Percentiles rank a stretch among this genome's conserved stretches.
Evolutionary conservation across 2,329 filamentous ascomycete species (phyloP).

Genomic region (Penicillium frequentans): DNA sequence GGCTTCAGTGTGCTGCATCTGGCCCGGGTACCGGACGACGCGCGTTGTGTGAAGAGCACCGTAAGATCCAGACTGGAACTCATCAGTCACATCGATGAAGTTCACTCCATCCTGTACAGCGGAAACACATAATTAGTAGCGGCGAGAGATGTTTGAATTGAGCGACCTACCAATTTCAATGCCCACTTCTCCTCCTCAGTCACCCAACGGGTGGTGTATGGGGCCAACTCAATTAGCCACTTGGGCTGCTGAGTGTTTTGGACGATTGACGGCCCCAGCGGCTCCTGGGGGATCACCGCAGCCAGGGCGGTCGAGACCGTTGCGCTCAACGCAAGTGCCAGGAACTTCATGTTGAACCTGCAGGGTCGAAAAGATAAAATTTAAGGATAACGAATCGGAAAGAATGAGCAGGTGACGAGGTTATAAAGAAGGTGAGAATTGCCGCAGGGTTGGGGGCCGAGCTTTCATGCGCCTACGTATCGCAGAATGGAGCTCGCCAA

Average conservation of each 20-base stretch:
- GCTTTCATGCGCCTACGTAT: slow-evolving; percentile 19
- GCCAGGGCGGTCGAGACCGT: slow-evolving; percentile 34
- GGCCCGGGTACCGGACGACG: slow-evolving; percentile 64
- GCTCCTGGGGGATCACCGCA: slow-evolving; percentile 31
- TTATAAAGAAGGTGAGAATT: neutral
- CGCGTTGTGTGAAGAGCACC: slow-evolving; percentile 36
- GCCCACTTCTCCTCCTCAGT: slow-evolving; percentile 96
- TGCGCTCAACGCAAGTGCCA: slow-evolving; percentile 35
- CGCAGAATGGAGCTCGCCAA: slow-evolving; percentile 12
- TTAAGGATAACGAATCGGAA: slow-evolving; percentile 1
- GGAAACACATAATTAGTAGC: neutral
- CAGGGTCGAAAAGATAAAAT: neutral
- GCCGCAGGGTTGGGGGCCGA: slow-evolving; percentile 6
- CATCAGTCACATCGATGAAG: slow-evolving; percentile 92
- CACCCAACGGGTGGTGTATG: slow-evolving; percentile 80
- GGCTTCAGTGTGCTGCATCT: slow-evolving; percentile 64
- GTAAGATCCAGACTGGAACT: slow-evolving; percentile 61
- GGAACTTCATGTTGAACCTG: slow-evolving; percentile 36
- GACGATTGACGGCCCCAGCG: slow-evolving; percentile 21
- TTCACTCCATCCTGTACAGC: slow-evolving; percentile 69
- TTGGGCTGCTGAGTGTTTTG: slow-evolving; percentile 47
- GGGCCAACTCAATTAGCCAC: slow-evolving; percentile 80
- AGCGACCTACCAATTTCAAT: slow-evolving; percentile 69
- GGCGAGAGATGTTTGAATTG: neutral
- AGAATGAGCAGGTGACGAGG: neutral